These are phyloP conservation scores for Phytophthora foliorum DNA, from an alignment of 352 stramenopile species.

Conservation along the genomic window DNA sequence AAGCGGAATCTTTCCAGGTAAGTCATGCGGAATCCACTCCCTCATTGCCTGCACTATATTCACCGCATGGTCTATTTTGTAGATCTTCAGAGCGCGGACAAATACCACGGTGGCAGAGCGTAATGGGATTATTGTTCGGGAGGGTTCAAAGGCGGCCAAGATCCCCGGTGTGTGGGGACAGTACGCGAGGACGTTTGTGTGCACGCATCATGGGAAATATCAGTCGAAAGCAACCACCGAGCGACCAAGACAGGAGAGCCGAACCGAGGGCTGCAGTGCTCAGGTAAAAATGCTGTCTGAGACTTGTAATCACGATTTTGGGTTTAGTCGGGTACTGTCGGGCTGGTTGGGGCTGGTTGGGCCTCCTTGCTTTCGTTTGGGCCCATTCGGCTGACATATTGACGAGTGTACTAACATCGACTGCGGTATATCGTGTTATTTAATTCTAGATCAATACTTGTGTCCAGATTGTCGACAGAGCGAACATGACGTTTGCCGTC, in stretches of 20 bases:
- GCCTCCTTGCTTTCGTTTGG: neutral
- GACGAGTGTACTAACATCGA: neutral
- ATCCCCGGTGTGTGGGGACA: slow-evolving; percentile 1
- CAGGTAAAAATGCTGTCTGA: slow-evolving; percentile 4
- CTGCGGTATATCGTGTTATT: neutral
- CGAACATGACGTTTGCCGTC: slow-evolving; percentile 2
- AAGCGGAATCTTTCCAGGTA: neutral
- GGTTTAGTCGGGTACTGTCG: neutral
- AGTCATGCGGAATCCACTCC: no score
- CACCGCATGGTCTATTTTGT: neutral
- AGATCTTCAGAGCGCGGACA: slow-evolving; percentile 1
- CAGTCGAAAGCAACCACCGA: neutral
- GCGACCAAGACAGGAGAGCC: slow-evolving; percentile 1
- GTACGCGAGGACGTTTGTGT: slow-evolving; percentile 9
- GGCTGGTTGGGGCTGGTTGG: neutral
- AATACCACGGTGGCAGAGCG: slow-evolving; percentile 5
- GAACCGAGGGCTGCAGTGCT: neutral
- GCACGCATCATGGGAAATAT: slow-evolving; percentile 11
- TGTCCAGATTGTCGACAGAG: neutral
- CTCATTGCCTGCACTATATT: slow-evolving; percentile 2
- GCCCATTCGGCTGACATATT: neutral
- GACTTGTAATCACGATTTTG: neutral
- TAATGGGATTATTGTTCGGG: slow-evolving; percentile 1
- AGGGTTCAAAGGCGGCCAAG: neutral
- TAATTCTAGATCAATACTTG: slow-evolving; percentile 10